Evolutionary conservation across 305 asterid species (phyloP).

Genomic region (Euphrasia arctica): DNA sequence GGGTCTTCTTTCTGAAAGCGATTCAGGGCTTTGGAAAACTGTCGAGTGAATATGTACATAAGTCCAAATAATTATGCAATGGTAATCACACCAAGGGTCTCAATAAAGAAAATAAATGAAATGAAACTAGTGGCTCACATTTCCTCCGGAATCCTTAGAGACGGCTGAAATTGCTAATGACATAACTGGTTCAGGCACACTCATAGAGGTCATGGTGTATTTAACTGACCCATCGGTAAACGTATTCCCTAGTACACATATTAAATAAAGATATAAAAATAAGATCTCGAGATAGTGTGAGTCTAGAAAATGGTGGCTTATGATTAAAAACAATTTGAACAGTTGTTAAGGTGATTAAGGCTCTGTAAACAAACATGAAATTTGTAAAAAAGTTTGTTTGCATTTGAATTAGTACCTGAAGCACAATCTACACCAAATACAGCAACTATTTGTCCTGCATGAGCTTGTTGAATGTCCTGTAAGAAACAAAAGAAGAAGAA

Average conservation of each 20-base stretch:
- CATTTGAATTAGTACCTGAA: slow-evolving; percentile 54
- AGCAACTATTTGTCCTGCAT: slow-evolving; percentile 99
- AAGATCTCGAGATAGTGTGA: slow-evolving; percentile 6
- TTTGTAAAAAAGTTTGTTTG: background rate
- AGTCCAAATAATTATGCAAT: slow-evolving; percentile 14
- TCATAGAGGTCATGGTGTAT: slow-evolving; percentile 99
- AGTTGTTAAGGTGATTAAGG: background rate
- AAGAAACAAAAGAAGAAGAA: slow-evolving; percentile 9
- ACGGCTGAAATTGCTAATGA: slow-evolving; percentile 94
- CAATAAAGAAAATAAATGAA: slow-evolving; percentile 13
- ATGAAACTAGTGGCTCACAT: slow-evolving; percentile 52
- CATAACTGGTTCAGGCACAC: slow-evolving; percentile 99
- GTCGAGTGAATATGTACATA: slow-evolving; percentile 31
- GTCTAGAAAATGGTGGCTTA: background rate
- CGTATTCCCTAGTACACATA: slow-evolving; percentile 74
- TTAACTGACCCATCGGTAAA: slow-evolving; percentile 93
- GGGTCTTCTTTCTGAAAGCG: slow-evolving; percentile 99
- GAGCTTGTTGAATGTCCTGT: slow-evolving; percentile 98
- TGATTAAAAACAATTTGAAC: slow-evolving; percentile 9
- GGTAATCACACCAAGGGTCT: slow-evolving; percentile 19
- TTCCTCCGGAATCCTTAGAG: slow-evolving; percentile 96
- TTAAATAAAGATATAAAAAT: slow-evolving; percentile 19
- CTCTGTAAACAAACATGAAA: slow-evolving; percentile 14
- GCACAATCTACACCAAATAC: slow-evolving; percentile 99
- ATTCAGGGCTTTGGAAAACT: slow-evolving; percentile 98